A percentile compares a stretch with the other conserved stretches of the same genome.
phyloP scores from a whole-genome alignment of 2,329 filamentous ascomycete genomes.

The Diaporthe destruens region DNA sequence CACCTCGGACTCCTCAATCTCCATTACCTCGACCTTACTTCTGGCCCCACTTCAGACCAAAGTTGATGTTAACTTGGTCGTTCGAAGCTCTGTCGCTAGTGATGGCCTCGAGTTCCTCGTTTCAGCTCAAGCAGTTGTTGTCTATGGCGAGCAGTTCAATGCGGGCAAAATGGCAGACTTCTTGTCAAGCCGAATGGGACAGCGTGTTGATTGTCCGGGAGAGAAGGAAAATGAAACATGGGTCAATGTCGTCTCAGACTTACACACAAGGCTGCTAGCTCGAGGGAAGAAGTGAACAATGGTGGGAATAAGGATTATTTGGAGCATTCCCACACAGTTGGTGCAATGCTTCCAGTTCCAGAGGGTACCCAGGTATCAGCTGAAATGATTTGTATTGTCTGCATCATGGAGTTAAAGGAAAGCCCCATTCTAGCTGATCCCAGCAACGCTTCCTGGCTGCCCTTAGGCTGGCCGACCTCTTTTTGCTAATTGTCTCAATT shows the following conservation, averaged over 20 bases:
- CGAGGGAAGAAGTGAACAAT: constrained; percentile 62
- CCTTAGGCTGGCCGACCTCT: no score
- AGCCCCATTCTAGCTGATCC: neutral
- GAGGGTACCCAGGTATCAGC: neutral
- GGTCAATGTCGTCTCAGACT: constrained; percentile 67
- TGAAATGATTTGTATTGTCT: neutral
- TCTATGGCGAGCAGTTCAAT: constrained; percentile 85
- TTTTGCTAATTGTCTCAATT: neutral
- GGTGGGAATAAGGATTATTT: neutral
- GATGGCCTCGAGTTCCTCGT: constrained; percentile 69
- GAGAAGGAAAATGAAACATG: constrained; percentile 58
- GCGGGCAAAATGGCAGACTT: constrained; percentile 81
- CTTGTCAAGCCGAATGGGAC: constrained; percentile 66
- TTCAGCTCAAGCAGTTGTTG: constrained; percentile 68
- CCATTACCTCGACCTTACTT: constrained; percentile 72
- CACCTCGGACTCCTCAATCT: constrained; percentile 74
- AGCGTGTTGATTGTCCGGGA: constrained; percentile 49
- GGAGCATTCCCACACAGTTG: neutral
- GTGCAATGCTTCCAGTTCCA: neutral
- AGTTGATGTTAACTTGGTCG: constrained; percentile 71
- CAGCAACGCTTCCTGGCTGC: neutral
- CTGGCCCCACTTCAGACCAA: constrained; percentile 76
- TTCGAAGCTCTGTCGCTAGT: constrained; percentile 61
- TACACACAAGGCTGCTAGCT: constrained; percentile 67
- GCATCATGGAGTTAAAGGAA: neutral